A percentile compares a stretch with the other conserved stretches of the same genome.
Conservation (phyloP, 768 basidiomycete species). For the Suillus lakei region DNA sequence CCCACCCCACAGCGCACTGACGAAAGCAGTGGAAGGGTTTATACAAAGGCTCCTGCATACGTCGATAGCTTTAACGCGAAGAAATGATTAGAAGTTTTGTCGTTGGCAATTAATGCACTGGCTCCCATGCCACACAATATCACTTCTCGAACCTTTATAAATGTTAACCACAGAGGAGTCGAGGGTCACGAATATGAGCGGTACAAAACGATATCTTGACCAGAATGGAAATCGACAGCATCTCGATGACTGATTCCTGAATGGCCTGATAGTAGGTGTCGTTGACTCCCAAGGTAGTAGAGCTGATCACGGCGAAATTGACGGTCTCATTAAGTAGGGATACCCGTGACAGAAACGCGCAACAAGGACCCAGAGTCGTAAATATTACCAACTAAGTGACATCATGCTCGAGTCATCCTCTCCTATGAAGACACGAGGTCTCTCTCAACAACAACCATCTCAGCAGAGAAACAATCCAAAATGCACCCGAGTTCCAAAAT, state of each 20-base stretch:
- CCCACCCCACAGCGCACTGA: slow-evolving; percentile 15
- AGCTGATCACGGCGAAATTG: no score
- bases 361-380: slow-evolving; percentile 3
- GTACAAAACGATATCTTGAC: neutral
- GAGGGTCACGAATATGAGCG: neutral
- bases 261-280: neutral
- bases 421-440: slow-evolving; percentile 24
- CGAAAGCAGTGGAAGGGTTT: slow-evolving; percentile 10
- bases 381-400: slow-evolving; percentile 25
- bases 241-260: neutral
- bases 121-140: neutral
- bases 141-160: no score
- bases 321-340: neutral
- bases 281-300: no score
- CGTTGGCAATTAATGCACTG: neutral
- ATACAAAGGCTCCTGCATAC: slow-evolving; percentile 15
- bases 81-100: neutral
- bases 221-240: neutral
- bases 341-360: neutral
- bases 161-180: no score
- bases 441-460: slow-evolving; percentile 6
- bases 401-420: slow-evolving; percentile 27
- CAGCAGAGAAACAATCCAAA: slow-evolving; percentile 2
- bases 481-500: slow-evolving; percentile 31
- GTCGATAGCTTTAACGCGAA: slow-evolving; percentile 2